These are phyloP conservation scores for Boletus rufocinnamomeus DNA, from an alignment of 768 basidiomycete species.

Conservation along the genomic window DNA sequence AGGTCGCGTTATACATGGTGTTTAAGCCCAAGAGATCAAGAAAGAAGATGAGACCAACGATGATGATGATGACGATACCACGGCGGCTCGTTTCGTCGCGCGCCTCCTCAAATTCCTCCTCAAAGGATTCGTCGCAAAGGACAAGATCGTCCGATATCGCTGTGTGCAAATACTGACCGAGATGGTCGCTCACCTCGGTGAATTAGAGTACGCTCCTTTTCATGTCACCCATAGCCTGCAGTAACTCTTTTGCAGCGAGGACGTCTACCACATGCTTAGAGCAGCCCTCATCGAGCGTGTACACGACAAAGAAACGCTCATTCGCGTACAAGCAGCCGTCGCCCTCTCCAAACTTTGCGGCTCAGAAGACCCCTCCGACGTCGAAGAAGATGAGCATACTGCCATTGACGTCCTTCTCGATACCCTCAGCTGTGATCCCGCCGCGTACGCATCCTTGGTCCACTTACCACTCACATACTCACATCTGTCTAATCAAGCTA, in stretches of 20 bases:
- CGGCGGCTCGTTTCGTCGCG: constrained; percentile 66
- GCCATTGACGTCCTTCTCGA: constrained; percentile 67
- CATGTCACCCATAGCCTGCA: not conserved
- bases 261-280: constrained; percentile 66
- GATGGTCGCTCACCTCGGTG: constrained; percentile 78
- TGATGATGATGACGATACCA: constrained; percentile 64
- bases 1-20: not conserved
- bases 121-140: constrained; percentile 79
- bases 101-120: constrained; percentile 72
- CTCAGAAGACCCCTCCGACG: constrained; percentile 63
- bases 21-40: constrained; percentile 40
- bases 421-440: constrained; percentile 67
- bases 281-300: constrained; percentile 67
- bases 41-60: constrained; percentile 39
- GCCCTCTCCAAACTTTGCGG: constrained; percentile 77
- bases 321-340: constrained; percentile 79
- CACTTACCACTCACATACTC: not conserved
- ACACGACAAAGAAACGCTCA: constrained; percentile 72
- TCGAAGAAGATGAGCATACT: constrained; percentile 46
- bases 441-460: constrained; percentile 55
- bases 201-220: constrained; percentile 68
- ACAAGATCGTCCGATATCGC: constrained; percentile 84
- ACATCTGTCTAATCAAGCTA: not conserved
- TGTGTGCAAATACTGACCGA: constrained; percentile 75
- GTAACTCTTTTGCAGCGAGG: constrained; percentile 54